Evolutionary conservation across 257 asterid genomes (phyloP).

Genomic region (Solanum ossicruentum): DNA sequence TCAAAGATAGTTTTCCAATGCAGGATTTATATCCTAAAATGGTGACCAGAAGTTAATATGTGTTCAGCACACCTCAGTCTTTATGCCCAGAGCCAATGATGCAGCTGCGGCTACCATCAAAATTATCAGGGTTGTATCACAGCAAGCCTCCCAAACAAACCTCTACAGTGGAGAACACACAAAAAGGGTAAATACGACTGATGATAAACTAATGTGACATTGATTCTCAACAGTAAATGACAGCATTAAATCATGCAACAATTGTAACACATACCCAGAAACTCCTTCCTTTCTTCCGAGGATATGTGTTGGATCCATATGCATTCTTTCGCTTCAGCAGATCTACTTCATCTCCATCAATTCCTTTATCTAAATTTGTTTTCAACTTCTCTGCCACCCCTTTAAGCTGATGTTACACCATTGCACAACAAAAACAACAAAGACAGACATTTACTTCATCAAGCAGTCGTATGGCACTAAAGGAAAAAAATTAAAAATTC

Average conservation of each 20-base stretch:
- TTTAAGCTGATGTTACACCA: constrained; percentile 31
- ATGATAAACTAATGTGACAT: background rate
- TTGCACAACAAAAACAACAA: background rate
- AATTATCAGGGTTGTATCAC: constrained; percentile 82
- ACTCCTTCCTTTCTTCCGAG: constrained; percentile 83
- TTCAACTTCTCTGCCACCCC: constrained; percentile 62
- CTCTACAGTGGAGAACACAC: constrained; percentile 26
- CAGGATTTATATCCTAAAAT: background rate
- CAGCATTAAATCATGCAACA: background rate
- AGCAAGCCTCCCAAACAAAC: constrained; percentile 91
- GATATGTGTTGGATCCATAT: constrained; percentile 93
- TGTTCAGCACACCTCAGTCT: constrained; percentile 61
- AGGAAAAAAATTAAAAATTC: background rate
- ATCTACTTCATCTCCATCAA: constrained; percentile 64
- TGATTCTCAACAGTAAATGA: background rate
- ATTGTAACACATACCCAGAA: constrained; percentile 52
- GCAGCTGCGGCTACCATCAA: constrained; percentile 99
- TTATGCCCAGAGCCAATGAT: constrained; percentile 84
- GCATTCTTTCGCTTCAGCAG: constrained; percentile 42
- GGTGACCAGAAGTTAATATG: background rate
- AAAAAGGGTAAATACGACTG: background rate
- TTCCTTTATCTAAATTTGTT: constrained; percentile 54
- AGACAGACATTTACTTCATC: background rate
- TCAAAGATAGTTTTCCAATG: background rate
- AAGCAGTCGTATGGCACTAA: background rate